These are phyloP conservation scores for Talaromyces islandicus DNA, from an alignment of 2,329 filamentous ascomycete species.

Conservation along the genomic window DNA sequence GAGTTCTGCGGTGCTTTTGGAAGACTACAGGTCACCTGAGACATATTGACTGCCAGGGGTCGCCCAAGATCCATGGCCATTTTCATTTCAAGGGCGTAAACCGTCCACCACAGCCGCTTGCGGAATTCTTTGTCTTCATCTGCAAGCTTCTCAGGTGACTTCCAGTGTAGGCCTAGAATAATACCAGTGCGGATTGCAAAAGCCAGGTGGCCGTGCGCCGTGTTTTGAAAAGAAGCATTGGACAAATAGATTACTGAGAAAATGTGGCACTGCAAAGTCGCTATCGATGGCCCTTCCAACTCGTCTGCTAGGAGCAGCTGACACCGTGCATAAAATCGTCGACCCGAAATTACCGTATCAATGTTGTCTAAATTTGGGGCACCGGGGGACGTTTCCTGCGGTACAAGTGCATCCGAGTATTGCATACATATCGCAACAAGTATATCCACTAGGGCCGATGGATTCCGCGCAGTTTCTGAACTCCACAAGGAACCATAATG, in stretches of 20 bases:
- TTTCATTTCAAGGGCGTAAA: constrained; percentile 8
- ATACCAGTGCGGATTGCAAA: constrained; percentile 2
- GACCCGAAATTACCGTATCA: background rate
- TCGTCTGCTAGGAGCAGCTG: constrained; percentile 5
- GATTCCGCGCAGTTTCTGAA: background rate
- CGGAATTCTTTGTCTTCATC: background rate
- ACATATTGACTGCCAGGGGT: background rate
- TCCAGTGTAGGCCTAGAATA: constrained; percentile 6
- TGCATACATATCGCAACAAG: constrained; percentile 9
- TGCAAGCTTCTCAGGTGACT: background rate
- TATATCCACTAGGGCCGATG: constrained; percentile 9
- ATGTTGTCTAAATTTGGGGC: background rate
- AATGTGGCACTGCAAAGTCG: constrained; percentile 7
- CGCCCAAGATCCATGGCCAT: constrained; percentile 6
- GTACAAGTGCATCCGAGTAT: constrained; percentile 7
- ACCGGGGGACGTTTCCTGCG: background rate
- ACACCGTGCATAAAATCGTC: constrained; percentile 4
- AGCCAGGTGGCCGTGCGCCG: constrained; percentile 5
- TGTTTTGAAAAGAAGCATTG: constrained; percentile 7
- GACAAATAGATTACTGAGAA: constrained; percentile 9
- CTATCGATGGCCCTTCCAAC: constrained; percentile 3
- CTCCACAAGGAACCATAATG: constrained; percentile 7
- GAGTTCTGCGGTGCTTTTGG: constrained; percentile 3
- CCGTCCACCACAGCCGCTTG: constrained; percentile 8
- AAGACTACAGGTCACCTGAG: constrained; percentile 2